phyloP scores from a whole-genome alignment of 805 yeast species.

The Candida maesae region DNA sequence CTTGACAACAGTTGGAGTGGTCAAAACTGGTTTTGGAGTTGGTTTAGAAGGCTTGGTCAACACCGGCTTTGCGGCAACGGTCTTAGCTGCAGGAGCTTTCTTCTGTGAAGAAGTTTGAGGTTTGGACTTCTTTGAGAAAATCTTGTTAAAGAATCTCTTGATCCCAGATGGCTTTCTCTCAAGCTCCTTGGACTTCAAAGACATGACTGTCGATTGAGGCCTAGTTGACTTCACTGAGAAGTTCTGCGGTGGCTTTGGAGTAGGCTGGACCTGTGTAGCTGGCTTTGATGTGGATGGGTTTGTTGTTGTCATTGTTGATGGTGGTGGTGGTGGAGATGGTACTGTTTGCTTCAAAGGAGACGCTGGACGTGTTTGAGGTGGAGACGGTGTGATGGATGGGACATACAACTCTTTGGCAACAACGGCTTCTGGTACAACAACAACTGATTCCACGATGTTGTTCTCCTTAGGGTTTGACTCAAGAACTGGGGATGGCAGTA shows the following conservation, averaged over 20 bases:
- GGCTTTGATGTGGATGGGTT: neutral
- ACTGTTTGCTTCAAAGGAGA: neutral
- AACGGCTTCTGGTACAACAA: too few relatives aligned
- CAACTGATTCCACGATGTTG: too few relatives aligned
- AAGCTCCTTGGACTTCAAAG: neutral
- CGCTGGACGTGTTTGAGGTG: too few relatives aligned
- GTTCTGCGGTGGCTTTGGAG: too few relatives aligned
- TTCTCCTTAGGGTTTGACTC: too few relatives aligned
- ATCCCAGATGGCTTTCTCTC: constrained; percentile 23
- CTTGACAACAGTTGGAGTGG: too few relatives aligned
- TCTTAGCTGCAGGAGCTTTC: too few relatives aligned
- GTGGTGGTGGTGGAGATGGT: neutral
- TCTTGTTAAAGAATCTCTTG: constrained; percentile 21
- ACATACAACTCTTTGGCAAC: too few relatives aligned
- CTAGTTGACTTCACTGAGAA: neutral
- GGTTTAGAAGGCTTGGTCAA: too few relatives aligned
- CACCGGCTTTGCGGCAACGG: neutral
- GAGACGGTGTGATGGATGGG: too few relatives aligned
- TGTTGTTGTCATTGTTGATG: neutral
- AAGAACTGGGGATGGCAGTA: neutral
- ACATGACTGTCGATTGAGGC: neutral
- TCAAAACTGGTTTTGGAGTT: neutral
- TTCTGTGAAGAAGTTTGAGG: neutral
- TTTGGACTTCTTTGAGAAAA: constrained; percentile 10
- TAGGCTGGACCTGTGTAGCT: too few relatives aligned